phyloP scores from a whole-genome alignment of 345 rosid genomes.

The Brassica juncea region DNA sequence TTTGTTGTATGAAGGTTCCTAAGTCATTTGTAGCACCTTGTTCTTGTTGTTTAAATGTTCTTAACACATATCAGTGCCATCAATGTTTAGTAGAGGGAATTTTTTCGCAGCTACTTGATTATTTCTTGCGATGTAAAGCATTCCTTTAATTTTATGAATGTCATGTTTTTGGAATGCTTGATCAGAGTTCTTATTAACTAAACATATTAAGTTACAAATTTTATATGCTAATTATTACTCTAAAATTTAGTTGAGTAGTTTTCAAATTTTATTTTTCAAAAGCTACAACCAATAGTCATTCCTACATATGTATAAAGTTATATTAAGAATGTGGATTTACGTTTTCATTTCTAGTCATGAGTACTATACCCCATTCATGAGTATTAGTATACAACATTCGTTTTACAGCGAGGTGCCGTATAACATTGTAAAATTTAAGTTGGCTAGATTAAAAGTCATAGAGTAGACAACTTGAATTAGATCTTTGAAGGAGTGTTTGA shows the following conservation, averaged over 20 bases:
- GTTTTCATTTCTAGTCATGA: not conserved
- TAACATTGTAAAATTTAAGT: not conserved
- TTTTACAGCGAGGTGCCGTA: not conserved
- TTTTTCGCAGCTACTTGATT: constrained; percentile 19
- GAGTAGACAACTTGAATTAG: not conserved
- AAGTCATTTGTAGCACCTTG: constrained; percentile 2
- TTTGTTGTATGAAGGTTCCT: not conserved
- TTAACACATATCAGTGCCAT: not conserved
- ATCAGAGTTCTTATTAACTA: not conserved
- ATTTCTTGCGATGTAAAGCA: constrained; percentile 17
- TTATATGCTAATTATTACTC: not conserved
- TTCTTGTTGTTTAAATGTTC: not conserved
- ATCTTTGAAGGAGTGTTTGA: not conserved
- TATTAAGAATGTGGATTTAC: not conserved
- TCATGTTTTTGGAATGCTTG: not conserved
- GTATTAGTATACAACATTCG: not conserved
- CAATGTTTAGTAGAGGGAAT: not conserved
- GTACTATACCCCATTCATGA: not conserved
- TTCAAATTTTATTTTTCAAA: not conserved
- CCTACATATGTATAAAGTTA: not conserved
- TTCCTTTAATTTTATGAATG: not conserved
- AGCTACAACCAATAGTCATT: not conserved
- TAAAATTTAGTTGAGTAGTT: not conserved
- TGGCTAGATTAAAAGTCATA: not conserved
- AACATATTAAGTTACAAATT: not conserved